These are phyloP conservation scores for Botrytis fragariae DNA, from an alignment of 2,329 filamentous ascomycete genomes.

Conservation along the genomic window DNA sequence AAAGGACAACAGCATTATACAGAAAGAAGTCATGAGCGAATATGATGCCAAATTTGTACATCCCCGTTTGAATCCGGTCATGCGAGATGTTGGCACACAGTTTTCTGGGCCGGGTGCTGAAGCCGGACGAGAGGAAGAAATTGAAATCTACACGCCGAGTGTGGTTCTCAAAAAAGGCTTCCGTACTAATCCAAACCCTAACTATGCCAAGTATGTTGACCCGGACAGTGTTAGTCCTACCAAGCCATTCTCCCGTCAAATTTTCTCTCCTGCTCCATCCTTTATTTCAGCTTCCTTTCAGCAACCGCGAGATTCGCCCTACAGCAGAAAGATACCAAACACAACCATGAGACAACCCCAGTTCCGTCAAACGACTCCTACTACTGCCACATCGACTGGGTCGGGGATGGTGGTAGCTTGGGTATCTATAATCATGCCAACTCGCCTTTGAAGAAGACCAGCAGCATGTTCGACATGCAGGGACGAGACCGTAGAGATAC, in stretches of 20 bases:
- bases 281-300: conserved; percentile 37
- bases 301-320: conserved; percentile 42
- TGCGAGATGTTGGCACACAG: conserved; percentile 78
- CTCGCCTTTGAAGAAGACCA: conserved; percentile 78
- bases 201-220: conserved; percentile 71
- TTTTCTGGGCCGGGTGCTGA: conserved; percentile 46
- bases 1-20: conserved; percentile 80
- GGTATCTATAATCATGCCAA: conserved; percentile 77
- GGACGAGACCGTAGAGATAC: conserved; percentile 43
- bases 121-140: conserved; percentile 41
- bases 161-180: conserved; percentile 72
- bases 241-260: conserved; percentile 34
- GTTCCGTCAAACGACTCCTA: conserved; percentile 45
- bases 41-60: conserved; percentile 97
- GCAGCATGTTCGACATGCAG: conserved; percentile 59
- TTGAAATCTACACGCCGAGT: conserved; percentile 60
- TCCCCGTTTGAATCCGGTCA: conserved; percentile 77
- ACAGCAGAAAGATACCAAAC: conserved; percentile 36
- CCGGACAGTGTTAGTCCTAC: conserved; percentile 51
- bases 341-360: conserved; percentile 54
- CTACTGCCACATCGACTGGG: conserved; percentile 31
- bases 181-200: conserved; percentile 77
- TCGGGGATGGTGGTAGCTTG: conserved; percentile 68
- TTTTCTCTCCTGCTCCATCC: conserved; percentile 40
- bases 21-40: conserved; percentile 89